Conservation (phyloP, 495 filamentous ascomycete species). For the Trichoderma reesei region DNA sequence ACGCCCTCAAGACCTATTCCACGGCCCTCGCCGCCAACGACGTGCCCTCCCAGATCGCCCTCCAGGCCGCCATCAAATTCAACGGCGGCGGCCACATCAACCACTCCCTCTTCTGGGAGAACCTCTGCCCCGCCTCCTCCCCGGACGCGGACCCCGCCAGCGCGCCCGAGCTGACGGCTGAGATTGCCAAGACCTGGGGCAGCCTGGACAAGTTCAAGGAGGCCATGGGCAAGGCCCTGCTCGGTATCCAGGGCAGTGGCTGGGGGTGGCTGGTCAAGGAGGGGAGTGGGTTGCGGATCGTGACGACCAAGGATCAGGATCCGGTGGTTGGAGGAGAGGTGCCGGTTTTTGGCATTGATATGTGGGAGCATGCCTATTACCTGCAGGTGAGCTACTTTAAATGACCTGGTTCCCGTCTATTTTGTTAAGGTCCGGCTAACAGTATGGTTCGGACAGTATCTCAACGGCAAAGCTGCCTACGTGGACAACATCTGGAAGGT, state of each 20-base stretch:
- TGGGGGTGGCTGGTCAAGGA: constrained; percentile 93
- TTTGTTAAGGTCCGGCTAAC: background rate
- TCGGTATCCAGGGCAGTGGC: constrained; percentile 46
- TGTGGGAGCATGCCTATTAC: constrained; percentile 70
- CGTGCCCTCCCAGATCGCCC: constrained; percentile 54
- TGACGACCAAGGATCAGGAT: constrained; percentile 86
- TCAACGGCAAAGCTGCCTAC: constrained; percentile 97
- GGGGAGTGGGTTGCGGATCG: constrained; percentile 65
- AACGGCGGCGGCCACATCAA: constrained; percentile 89
- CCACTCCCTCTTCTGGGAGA: constrained; percentile 91
- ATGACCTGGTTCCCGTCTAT: background rate
- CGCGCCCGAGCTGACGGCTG: constrained; percentile 47
- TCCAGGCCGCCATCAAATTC: constrained; percentile 77
- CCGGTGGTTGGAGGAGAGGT: constrained; percentile 79
- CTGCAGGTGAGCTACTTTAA: constrained; percentile 76
- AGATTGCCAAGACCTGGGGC: constrained; percentile 56
- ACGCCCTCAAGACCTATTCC: constrained; percentile 44
- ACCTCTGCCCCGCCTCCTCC: constrained; percentile 61
- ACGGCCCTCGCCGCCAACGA: constrained; percentile 39
- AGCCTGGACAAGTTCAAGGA: constrained; percentile 63
- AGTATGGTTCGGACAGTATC: constrained; percentile 44
- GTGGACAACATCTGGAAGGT: constrained; percentile 95
- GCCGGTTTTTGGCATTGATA: constrained; percentile 87
- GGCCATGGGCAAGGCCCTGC: constrained; percentile 64
- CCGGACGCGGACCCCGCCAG: constrained; percentile 55